Percentiles rank a stretch among this genome's conserved stretches.
Evolutionary conservation across 345 rosid genomes (phyloP).

Genomic region (Syzygium aromaticum): DNA sequence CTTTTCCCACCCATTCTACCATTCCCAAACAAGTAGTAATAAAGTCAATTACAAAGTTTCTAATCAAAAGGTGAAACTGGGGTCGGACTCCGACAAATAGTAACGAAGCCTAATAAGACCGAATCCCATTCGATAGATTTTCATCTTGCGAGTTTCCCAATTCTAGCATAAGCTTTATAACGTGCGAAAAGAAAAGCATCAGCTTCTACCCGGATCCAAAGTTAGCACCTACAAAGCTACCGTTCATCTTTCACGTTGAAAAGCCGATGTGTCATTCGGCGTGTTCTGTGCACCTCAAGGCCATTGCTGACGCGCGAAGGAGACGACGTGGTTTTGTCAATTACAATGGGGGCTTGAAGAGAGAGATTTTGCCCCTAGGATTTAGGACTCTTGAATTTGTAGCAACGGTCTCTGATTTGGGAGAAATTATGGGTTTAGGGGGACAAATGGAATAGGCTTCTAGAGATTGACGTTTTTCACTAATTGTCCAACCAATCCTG

Average conservation of each 20-base stretch:
- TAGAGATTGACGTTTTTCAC: neutral
- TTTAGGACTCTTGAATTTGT: neutral
- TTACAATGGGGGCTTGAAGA: too few relatives aligned
- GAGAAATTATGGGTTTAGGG: neutral
- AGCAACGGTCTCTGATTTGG: neutral
- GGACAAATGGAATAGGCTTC: too few relatives aligned
- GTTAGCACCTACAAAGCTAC: neutral
- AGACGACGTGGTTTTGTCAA: too few relatives aligned
- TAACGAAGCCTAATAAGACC: neutral
- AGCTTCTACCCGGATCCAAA: neutral
- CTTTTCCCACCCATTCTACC: neutral
- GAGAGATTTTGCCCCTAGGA: too few relatives aligned
- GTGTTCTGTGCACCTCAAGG: too few relatives aligned
- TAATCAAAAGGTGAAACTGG: neutral
- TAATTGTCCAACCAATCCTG: neutral
- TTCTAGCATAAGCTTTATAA: neutral
- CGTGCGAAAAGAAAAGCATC: neutral
- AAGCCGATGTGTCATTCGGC: too few relatives aligned
- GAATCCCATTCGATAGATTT: neutral
- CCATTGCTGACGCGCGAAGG: too few relatives aligned
- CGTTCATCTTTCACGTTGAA: neutral
- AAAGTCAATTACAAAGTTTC: neutral
- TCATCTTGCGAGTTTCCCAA: neutral
- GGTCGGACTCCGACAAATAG: neutral
- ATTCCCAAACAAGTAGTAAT: neutral